A percentile compares a stretch with the other conserved stretches of the same genome.
Evolutionary conservation across 495 filamentous ascomycete species (phyloP).

Genomic region (Daldinia childiae): DNA sequence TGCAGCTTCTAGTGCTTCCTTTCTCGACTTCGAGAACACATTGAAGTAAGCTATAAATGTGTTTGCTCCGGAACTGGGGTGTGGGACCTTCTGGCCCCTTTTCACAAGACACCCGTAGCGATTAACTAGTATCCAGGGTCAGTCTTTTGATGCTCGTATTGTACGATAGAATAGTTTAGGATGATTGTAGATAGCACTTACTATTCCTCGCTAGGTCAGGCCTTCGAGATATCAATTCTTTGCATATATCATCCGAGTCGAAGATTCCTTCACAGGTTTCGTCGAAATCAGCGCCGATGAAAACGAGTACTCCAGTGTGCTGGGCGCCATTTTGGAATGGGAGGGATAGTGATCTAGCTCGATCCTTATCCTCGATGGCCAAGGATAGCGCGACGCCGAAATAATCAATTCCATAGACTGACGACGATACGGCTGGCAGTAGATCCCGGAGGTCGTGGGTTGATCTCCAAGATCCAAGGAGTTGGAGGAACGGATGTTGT

Average conservation of each 20-base stretch:
- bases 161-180: neutral
- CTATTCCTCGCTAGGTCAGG: conserved; percentile 47
- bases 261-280: conserved; percentile 46
- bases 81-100: conserved; percentile 45
- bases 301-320: conserved; percentile 35
- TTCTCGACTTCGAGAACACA: conserved; percentile 49
- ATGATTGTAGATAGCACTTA: neutral
- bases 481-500: conserved; percentile 6
- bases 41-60: conserved; percentile 50
- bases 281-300: conserved; percentile 44
- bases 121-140: conserved; percentile 24
- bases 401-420: conserved; percentile 56
- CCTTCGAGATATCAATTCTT: conserved; percentile 44
- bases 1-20: conserved; percentile 42
- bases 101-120: conserved; percentile 45
- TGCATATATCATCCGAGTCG: conserved; percentile 52
- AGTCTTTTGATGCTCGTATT: neutral
- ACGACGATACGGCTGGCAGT: conserved; percentile 43
- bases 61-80: conserved; percentile 43
- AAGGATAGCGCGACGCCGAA: conserved; percentile 47
- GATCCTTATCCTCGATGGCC: conserved; percentile 43
- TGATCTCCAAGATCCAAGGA: conserved; percentile 52
- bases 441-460: conserved; percentile 51
- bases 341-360: conserved; percentile 41
- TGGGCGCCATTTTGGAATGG: conserved; percentile 46